Evolutionary conservation across 306 rosid genomes (phyloP), one percentile per base, ranked within the genome.

Genomic region (Fragaria ananassa): DNA sequence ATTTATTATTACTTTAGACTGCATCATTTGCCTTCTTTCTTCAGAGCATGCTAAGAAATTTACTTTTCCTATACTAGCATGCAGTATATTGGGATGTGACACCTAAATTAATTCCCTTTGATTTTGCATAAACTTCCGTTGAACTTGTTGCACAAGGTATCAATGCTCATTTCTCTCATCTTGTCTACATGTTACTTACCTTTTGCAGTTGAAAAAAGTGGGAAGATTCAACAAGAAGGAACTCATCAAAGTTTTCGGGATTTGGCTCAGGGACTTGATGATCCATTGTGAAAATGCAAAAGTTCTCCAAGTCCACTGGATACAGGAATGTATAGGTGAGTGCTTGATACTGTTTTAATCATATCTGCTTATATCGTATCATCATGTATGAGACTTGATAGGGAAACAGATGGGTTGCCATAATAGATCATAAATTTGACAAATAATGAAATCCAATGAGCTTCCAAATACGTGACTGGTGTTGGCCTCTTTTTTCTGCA

Each of bases 391-490:
- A 29, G 61, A 70, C 29, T 70, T 15, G 71, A 41, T 5, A 18
- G 64, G 50, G 18, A 54, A 51, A 50, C 19, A 51, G 18, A 50
- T 19, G 62, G 42, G 12, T 61, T 37, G 35, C 4, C 74, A 70
- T 42, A 73, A 41, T 10, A 15, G 41, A 57, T 10, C 27, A 57
- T 14, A 58, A 56, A 14, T 57, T 23, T 39, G 49, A 14, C 7
- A 51, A 34, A 71, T 64, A 71, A 53, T n/a, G 64, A n/a, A 71
- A 61, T 29, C 50, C 77, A 41, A 73, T 73, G 68, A 73, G 56
- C 53, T 54, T 72, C 39, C 39, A 12, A 56, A 18, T 54, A 57
- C 19, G 56, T 73, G 77, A 41, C 11, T 23, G 56, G 58, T 73
- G 68, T 25, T 73, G 77, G 54, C 21, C 65, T 54, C 49, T 54